Conservation (phyloP, 176 grass and related monocot species). For the Triticum timopheevii region DNA sequence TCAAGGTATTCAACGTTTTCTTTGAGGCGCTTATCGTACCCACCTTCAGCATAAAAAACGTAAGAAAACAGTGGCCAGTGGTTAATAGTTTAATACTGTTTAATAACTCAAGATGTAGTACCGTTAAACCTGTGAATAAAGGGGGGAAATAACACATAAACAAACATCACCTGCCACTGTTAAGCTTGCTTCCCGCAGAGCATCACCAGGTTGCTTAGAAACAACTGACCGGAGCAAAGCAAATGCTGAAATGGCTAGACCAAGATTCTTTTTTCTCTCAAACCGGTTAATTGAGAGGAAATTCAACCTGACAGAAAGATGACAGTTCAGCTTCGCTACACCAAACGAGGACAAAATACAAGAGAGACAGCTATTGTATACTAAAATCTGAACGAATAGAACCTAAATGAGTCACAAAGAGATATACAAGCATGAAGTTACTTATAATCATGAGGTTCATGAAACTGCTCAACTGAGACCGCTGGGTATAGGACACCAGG, state of each 20-base stretch:
- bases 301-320: slow-evolving; percentile 70
- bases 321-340: not conserved
- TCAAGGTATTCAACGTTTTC: slow-evolving; percentile 95
- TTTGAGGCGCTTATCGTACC: slow-evolving; percentile 88
- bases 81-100: not conserved
- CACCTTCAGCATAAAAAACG: slow-evolving; percentile 49
- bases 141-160: not conserved
- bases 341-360: not conserved
- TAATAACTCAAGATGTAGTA: not conserved
- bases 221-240: slow-evolving; percentile 59
- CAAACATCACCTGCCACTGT: slow-evolving; percentile 73
- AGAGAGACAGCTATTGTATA: not conserved
- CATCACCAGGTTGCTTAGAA: slow-evolving; percentile 38
- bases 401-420: slow-evolving; percentile 43
- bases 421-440: slow-evolving; percentile 68
- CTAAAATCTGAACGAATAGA: not conserved
- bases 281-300: slow-evolving; percentile 95
- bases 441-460: slow-evolving; percentile 72
- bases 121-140: not conserved
- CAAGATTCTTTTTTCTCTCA: slow-evolving; percentile 97
- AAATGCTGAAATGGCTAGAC: slow-evolving; percentile 92
- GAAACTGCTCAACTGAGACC: slow-evolving; percentile 84
- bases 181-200: slow-evolving; percentile 57
- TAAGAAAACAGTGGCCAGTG: slow-evolving; percentile 19
- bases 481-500: slow-evolving; percentile 86